Base-by-base conservation (phyloP, 2,329 filamentous ascomycete genomes). In the Cladosporium cucumerinum region DNA sequence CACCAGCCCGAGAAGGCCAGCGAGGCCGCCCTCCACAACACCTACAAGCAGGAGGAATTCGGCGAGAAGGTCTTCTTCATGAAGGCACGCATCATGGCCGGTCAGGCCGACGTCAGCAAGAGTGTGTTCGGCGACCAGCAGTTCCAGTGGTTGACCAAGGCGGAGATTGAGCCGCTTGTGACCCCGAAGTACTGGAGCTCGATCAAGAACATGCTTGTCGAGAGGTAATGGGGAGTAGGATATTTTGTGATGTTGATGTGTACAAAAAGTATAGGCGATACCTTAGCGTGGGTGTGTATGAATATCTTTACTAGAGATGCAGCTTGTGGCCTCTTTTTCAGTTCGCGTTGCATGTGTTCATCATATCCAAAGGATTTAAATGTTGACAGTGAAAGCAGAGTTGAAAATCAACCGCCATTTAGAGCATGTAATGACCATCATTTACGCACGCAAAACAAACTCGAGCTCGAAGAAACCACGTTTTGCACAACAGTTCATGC, bases 81-180 rank as follows among this genome's bases (percentile, higher is more conserved):
- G 83, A 98, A 98, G 84, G 91, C 88, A 59, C 87, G 95, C 68
- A 98, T 99, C 77, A 92, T 98, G 90, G 92, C 93, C 36, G 95
- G 95, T n/a, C 95, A 98, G 80, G 92, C 90, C 32, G 86, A 97
- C 77, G 78, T 98, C 61, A 81, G 82, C 67, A 83, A 82, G 66
- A 97, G 95, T 79, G 81, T 82, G 67, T 84, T 90, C 64, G 90
- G 89, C 6, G 82, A 95, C 62, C 83, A 84, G 62, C 92, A 97
- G 76, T 99, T 95, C 81, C 88, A 91, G 80, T 99, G 95, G 95
- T 79, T 98, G 73, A 89, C 91, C 26, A 93, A 90, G 78, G 92
- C 97, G 67, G 95, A 99, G 84, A 84, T 98, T 64, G 77, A 89
- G 77, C 81, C 87, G 71, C 82, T 84, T 68, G 84, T 97, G 52